Percentiles rank a stretch among this genome's conserved stretches.
Conservation (phyloP, 2,329 filamentous ascomycete genomes). For the Monosporascus sp. region DNA sequence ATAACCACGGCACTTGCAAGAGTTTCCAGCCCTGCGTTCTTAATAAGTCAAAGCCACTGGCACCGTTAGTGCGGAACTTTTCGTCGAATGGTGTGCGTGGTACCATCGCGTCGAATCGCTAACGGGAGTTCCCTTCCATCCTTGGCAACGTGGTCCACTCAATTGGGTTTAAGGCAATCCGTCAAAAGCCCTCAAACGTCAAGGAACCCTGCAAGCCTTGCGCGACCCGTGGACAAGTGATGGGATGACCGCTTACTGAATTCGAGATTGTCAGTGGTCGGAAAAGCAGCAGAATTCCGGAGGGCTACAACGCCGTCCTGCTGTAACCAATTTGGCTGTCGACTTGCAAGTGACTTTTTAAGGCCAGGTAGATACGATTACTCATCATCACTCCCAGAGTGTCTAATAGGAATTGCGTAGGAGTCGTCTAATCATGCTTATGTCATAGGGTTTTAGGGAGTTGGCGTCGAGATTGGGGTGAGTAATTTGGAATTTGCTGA, state of each 20-base stretch:
- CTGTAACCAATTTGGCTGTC: no score
- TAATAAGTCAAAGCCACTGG: neutral
- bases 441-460: conserved; percentile 13
- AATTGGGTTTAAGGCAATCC: neutral
- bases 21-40: neutral
- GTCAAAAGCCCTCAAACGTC: neutral
- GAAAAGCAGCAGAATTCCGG: neutral
- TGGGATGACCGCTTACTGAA: neutral
- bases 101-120: neutral
- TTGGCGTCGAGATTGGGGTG: conserved; percentile 8
- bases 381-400: neutral
- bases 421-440: conserved; percentile 14
- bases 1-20: neutral
- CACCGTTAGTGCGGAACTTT: neutral
- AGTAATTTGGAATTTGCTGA: conserved; percentile 16
- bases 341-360: neutral
- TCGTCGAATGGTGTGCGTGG: neutral
- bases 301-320: no score
- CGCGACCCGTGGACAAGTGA: neutral
- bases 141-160: neutral
- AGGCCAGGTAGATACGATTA: neutral
- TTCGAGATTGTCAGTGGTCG: neutral
- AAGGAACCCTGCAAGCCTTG: neutral
- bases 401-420: neutral
- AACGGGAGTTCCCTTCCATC: neutral